Conservation (phyloP, 371 early-diverging fungal genomes). For the Mortierella sp. region DNA sequence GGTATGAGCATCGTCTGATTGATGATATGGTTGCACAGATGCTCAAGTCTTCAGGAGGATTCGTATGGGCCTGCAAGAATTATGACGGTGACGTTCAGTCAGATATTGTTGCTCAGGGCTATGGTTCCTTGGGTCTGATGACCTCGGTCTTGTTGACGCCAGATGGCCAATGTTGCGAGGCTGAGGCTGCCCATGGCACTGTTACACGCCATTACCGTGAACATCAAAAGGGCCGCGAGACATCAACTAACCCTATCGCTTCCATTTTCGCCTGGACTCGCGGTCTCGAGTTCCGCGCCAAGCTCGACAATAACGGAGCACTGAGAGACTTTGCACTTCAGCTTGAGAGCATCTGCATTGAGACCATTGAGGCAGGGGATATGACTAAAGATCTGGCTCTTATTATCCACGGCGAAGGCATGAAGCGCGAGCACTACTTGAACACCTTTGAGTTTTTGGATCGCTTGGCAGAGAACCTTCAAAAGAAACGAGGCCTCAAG, state of each 20-base stretch:
- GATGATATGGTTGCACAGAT: constrained; percentile 99
- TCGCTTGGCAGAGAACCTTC: constrained; percentile 76
- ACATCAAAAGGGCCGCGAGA: constrained; percentile 89
- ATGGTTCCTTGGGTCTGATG: constrained; percentile 91
- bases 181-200: constrained; percentile 97
- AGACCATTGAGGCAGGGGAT: constrained; percentile 81
- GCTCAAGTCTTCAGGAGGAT: constrained; percentile 92
- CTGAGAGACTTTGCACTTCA: constrained; percentile 76
- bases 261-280: constrained; percentile 97
- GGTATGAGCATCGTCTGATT: constrained; percentile 96
- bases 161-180: constrained; percentile 92
- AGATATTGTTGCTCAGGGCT: constrained; percentile 93
- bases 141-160: constrained; percentile 93
- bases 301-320: constrained; percentile 82
- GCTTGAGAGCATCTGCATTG: constrained; percentile 87
- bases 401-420: constrained; percentile 84
- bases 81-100: constrained; percentile 95
- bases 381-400: constrained; percentile 98
- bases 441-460: constrained; percentile 85
- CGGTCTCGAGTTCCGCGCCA: constrained; percentile 92
- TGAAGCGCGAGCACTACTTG: constrained; percentile 79
- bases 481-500: constrained; percentile 54
- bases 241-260: constrained; percentile 95
- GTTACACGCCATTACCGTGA: constrained; percentile 97
- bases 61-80: constrained; percentile 96